Conservation (phyloP, 2,329 filamentous ascomycete species). For the Cercospora janseana region DNA sequence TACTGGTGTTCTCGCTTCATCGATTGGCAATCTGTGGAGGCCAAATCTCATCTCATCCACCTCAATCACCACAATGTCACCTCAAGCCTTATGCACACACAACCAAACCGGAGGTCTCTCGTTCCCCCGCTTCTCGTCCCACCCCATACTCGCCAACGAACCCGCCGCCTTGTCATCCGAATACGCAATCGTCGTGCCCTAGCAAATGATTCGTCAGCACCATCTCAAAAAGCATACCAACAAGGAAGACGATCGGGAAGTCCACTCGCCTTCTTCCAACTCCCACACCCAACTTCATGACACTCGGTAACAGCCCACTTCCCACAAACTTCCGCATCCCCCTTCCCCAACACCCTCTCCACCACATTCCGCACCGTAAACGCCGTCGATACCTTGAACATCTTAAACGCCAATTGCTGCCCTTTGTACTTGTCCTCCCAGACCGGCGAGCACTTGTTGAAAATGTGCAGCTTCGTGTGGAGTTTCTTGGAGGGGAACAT, state of each 20-base stretch:
- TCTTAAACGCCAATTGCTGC: slow-evolving; percentile 32
- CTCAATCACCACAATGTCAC: background rate
- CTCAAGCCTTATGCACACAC: slow-evolving; percentile 35
- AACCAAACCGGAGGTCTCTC: slow-evolving; percentile 39
- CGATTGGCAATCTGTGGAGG: too few relatives aligned
- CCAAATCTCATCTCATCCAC: background rate
- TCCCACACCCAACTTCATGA: slow-evolving; percentile 34
- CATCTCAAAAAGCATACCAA: background rate
- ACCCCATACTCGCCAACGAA: slow-evolving; percentile 34
- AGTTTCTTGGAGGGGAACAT: slow-evolving; percentile 28
- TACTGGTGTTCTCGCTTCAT: too few relatives aligned
- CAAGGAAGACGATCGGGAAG: background rate
- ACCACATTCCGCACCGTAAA: slow-evolving; percentile 33
- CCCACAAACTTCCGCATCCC: slow-evolving; percentile 24
- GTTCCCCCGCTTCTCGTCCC: slow-evolving; percentile 34
- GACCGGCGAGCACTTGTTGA: slow-evolving; percentile 29
- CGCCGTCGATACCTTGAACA: slow-evolving; percentile 34
- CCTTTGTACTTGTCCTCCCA: slow-evolving; percentile 30
- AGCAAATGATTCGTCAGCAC: background rate
- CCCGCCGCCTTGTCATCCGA: slow-evolving; percentile 32
- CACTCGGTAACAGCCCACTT: slow-evolving; percentile 38
- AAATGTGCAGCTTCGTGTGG: slow-evolving; percentile 36
- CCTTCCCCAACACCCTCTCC: slow-evolving; percentile 31
- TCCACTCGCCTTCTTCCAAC: slow-evolving; percentile 34
- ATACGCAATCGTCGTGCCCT: slow-evolving; percentile 35